Evolutionary conservation across 176 grass and related monocot species (phyloP), one percentile per base, ranked within the genome.

Genomic region (Juncus inflexus): DNA sequence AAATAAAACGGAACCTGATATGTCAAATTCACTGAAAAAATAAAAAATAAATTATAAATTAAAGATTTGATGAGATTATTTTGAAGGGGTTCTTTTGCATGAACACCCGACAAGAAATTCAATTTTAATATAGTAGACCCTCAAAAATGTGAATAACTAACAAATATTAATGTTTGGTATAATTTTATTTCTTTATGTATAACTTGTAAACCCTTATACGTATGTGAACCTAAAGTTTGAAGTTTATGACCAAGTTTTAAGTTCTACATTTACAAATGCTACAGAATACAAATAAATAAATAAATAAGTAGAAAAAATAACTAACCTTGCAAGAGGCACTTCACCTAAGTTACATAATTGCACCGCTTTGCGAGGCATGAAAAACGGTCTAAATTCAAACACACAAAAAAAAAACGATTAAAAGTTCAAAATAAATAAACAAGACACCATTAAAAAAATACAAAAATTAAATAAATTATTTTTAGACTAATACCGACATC

Each of bases 1-100:
- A 73, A 91, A 73, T 50, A 97, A 77, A 65, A 97, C 67, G 61
- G 86, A 28, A 49, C 84, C 87, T 81, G 83, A 84, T 79, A 91
- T 64, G 68, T 97, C 87, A 72, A 97, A 97, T 77, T 91, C 92
- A 79, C 92, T 97, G 70, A 70, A 89, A 75, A 76, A 69, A 76
- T 12, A 86, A 55, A 41, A 70, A 56, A 50, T 40, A 57, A 42
- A 71, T 57, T 47, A 14, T 16, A 42, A 71, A 12, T 58, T 28
- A 68, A 68, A 28, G 19, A 1, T 28, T 28, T 28, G 19, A 28
- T 28, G 19, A 28, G 19, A 28, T 28, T 28, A 28, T 28, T 28
- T 28, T 28, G 19, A 51, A 62, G 45, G 40, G 42, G 5, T 55
- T 69, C 47, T 35, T 55, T 13, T 14, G 50, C 50, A 40, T 52